Base-by-base conservation (phyloP, 1,139 yeast genomes). In the Geotrichum phurueaensis region DNA sequence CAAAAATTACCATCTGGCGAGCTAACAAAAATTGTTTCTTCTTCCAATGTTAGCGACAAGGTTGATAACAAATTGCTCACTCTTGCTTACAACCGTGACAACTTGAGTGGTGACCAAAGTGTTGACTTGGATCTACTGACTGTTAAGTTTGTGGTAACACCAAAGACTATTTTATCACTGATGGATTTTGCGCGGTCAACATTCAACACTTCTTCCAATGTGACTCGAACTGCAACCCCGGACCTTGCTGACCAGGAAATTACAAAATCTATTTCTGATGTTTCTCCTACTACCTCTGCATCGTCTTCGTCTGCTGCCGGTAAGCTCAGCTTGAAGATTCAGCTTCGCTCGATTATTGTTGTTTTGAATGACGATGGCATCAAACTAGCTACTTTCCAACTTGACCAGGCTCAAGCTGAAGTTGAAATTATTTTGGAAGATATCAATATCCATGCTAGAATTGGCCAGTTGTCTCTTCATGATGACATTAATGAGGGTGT, bases 301-400 rank as follows among this genome's bases (percentile, higher is more conserved):
- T 27, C 5, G 31, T 57, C 27, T 12, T 23, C 31, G 80, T 31
- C 59, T 47, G 45, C 89, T 0, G 94, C 95, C 0, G 56, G 61
- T 6, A 86, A 83, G 67, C 86, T 90, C 51, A 84, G 84, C 60
- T 85, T 92, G 50, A 78, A 81, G 52, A 78, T 94, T 23, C 81
- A 81, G 55, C 77, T 94, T 69, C 89, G 85, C 61, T 86, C 96
- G 69, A 82, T 92, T 20, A 83, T 86, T 29, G 71, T 90, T 62
- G 84, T 89, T 2, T 76, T 94, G 55, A 89, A 89, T 70, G 98
- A 94, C 68, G 96, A 90, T 64, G 87, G 94, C 1, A 78, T 86
- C 53, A 86, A 88, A 65, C 73, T 94, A 54, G 96, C 97, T 0
- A 90, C 97, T 0, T 71, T 92, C 63, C 81, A 84, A 59, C 76